A percentile compares a stretch with the other conserved stretches of the same genome.
phyloP scores from a whole-genome alignment of 805 yeast species.

The Komagataella phaffii region DNA sequence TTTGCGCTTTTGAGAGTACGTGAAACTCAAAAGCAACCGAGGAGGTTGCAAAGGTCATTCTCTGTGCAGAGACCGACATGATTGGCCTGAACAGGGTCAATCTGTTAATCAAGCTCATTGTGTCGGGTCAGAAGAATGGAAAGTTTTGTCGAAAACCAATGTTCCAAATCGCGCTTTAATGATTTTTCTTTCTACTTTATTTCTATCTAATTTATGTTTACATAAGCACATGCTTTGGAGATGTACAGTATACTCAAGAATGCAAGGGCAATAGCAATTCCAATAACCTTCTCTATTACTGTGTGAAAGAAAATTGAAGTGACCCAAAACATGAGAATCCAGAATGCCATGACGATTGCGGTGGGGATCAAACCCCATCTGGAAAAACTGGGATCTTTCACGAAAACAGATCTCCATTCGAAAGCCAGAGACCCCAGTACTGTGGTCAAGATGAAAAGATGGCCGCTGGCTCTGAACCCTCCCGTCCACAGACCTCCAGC shows the following conservation, averaged over 20 bases:
- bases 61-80: neutral
- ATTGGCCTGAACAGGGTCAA: neutral
- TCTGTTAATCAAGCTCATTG: neutral
- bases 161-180: neutral
- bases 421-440: conserved; percentile 15
- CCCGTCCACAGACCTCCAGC: conserved; percentile 19
- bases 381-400: neutral
- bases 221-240: neutral
- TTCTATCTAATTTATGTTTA: neutral
- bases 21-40: neutral
- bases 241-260: conserved; percentile 17
- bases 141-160: neutral
- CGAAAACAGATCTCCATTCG: conserved; percentile 7
- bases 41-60: neutral
- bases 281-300: conserved; percentile 28
- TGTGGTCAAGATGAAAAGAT: conserved; percentile 21
- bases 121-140: neutral
- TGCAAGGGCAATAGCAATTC: conserved; percentile 23
- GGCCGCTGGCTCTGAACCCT: conserved; percentile 30
- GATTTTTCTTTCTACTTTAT: neutral
- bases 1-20: neutral
- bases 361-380: neutral
- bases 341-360: conserved; percentile 6
- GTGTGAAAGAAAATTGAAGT: conserved; percentile 40
- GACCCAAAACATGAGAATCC: conserved; percentile 26